Evolutionary conservation across 2,329 filamentous ascomycete species (phyloP).

Genomic region (Monosporascus sp.): DNA sequence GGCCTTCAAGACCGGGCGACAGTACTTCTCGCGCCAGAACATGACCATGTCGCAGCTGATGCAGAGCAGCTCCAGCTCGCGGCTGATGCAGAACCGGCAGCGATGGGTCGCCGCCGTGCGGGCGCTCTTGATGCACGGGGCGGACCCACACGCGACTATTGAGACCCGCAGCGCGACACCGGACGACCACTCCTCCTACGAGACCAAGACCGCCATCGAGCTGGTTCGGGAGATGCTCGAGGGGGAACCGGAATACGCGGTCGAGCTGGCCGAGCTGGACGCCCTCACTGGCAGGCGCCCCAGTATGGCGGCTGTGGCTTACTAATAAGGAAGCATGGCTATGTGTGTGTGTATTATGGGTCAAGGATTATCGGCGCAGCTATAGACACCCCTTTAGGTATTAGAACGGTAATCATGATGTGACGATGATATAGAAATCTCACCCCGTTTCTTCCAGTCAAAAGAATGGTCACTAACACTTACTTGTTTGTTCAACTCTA

Average conservation of each 20-base stretch:
- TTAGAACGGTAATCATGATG: no score
- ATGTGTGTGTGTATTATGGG: no score
- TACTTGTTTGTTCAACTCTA: no score
- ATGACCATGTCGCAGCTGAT: constrained; percentile 26
- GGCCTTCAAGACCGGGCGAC: constrained; percentile 22
- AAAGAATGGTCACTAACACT: no score
- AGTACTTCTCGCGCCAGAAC: constrained; percentile 26
- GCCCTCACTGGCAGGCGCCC: constrained; percentile 22
- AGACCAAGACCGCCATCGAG: constrained; percentile 21
- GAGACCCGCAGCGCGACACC: constrained; percentile 17
- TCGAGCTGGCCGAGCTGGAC: constrained; percentile 26
- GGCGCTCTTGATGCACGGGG: constrained; percentile 23
- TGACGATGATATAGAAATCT: no score
- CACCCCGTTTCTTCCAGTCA: no score
- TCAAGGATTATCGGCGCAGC: no score
- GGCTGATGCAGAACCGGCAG: constrained; percentile 25
- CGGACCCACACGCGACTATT: constrained; percentile 23
- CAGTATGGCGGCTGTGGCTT: constrained; percentile 9
- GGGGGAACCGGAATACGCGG: constrained; percentile 27
- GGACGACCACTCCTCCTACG: constrained; percentile 17
- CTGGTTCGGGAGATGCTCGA: constrained; percentile 26
- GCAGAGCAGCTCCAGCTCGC: constrained; percentile 23
- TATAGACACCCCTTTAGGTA: no score
- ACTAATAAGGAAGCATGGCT: no score
- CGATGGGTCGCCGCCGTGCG: constrained; percentile 26